These are phyloP conservation scores for Arthroderma sp. DNA, from an alignment of 2,329 filamentous ascomycete genomes.

Conservation along the genomic window DNA sequence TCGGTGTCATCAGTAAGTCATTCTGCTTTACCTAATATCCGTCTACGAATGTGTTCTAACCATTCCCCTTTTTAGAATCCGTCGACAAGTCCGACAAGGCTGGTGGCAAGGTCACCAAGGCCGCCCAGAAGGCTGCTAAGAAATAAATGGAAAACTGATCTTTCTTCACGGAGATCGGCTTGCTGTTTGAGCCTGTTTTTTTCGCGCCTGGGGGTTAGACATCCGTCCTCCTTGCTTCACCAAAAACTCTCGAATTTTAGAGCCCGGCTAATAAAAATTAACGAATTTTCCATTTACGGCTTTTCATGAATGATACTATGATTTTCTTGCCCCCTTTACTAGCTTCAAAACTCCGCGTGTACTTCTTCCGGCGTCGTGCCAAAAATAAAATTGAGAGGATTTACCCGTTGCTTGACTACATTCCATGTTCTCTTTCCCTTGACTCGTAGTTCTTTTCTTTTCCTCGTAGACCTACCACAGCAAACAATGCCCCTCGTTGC, in stretches of 20 bases:
- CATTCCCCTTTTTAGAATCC: constrained; percentile 33
- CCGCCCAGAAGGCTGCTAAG: constrained; percentile 57
- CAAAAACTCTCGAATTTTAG: constrained; percentile 8
- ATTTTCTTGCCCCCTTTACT: neutral
- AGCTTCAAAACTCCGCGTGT: too few species aligned
- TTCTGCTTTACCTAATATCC: neutral
- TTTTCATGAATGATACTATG: constrained; percentile 2
- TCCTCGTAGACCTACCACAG: too few species aligned
- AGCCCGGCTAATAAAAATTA: constrained; percentile 9
- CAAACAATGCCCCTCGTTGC: too few species aligned
- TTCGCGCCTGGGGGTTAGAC: constrained; percentile 1
- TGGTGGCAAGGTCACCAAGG: constrained; percentile 48
- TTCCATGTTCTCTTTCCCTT: too few species aligned
- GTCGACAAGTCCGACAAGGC: constrained; percentile 52
- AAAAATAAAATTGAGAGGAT: too few species aligned
- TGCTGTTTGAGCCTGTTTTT: constrained; percentile 1
- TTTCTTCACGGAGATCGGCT: constrained; percentile 5
- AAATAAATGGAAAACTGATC: constrained; percentile 42
- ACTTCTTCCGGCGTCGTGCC: too few species aligned
- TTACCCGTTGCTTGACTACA: too few species aligned
- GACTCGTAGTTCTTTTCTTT: too few species aligned
- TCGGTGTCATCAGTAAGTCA: constrained; percentile 33
- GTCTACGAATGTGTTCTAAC: neutral
- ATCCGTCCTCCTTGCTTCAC: constrained; percentile 1
- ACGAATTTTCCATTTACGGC: constrained; percentile 5